phyloP scores from a whole-genome alignment of 495 filamentous ascomycete species.

The Xylaria curta region DNA sequence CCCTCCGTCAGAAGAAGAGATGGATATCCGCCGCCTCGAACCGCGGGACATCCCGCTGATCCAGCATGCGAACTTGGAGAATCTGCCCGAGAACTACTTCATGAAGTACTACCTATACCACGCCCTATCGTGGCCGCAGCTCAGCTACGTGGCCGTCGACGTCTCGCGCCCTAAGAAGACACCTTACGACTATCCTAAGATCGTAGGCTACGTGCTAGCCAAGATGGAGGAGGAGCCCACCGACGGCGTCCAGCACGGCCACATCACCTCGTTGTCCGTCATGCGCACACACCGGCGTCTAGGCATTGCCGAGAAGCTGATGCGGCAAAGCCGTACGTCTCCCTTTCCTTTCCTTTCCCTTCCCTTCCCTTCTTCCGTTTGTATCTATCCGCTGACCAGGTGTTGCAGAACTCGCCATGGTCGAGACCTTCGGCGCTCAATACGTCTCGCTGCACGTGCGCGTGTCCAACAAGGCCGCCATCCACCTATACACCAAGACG shows the following conservation, averaged over 20 bases:
- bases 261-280: constrained; percentile 93
- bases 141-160: constrained; percentile 95
- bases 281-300: constrained; percentile 94
- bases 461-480: constrained; percentile 86
- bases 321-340: constrained; percentile 90
- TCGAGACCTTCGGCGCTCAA: constrained; percentile 85
- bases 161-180: constrained; percentile 73
- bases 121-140: constrained; percentile 95
- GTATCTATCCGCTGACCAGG: constrained; percentile 23
- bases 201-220: constrained; percentile 97
- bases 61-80: constrained; percentile 98
- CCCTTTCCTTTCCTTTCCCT: neutral
- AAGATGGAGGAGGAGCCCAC: constrained; percentile 99
- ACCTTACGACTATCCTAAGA: constrained; percentile 91
- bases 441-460: constrained; percentile 97
- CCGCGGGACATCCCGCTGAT: constrained; percentile 89
- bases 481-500: constrained; percentile 91
- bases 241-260: constrained; percentile 90
- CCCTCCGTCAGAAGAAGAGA: constrained; percentile 37
- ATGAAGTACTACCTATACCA: constrained; percentile 99
- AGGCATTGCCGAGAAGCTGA: constrained; percentile 94
- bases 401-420: constrained; percentile 88
- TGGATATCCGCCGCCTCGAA: constrained; percentile 81
- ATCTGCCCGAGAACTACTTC: constrained; percentile 99
- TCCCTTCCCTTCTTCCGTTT: neutral